Conservation (phyloP, 139 green algal genomes). For the Spirogloea muscicola region DNA sequence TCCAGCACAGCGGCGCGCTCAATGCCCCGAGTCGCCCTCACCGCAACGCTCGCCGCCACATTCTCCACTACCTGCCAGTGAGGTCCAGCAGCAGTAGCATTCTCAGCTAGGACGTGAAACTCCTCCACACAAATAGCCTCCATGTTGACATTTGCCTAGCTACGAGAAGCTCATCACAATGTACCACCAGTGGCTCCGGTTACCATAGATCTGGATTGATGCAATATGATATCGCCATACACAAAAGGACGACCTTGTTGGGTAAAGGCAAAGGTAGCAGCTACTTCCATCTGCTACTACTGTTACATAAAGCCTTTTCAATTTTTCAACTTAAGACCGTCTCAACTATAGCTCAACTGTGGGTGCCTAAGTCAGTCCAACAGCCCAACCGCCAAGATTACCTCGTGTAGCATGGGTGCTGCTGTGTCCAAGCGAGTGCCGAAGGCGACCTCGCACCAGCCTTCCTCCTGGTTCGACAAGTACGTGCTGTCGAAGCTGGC, state of each 20-base stretch:
- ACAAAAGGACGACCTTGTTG: no score
- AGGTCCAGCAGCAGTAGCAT: not conserved
- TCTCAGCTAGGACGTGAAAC: not conserved
- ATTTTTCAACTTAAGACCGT: not conserved
- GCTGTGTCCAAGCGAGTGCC: slow-evolving; percentile 59
- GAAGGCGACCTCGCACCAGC: slow-evolving; percentile 40
- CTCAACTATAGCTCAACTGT: not conserved
- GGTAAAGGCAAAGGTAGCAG: not conserved
- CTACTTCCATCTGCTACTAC: slow-evolving; percentile 1
- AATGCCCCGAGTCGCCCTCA: slow-evolving; percentile 56
- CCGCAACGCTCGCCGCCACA: slow-evolving; percentile 41
- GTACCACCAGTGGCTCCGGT: no score
- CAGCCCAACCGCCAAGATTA: slow-evolving; percentile 9
- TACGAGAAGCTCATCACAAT: no score
- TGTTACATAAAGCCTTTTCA: not conserved
- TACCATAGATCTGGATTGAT: no score
- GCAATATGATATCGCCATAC: no score
- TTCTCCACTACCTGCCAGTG: slow-evolving; percentile 48
- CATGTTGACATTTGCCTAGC: no score
- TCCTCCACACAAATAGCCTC: not conserved
- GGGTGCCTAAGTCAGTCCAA: not conserved
- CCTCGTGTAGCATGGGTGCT: slow-evolving; percentile 81
- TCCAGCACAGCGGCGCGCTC: slow-evolving; percentile 72
- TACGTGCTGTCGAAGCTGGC: slow-evolving; percentile 17
- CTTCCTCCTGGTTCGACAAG: not conserved